These are phyloP conservation scores for Dianthus caryophyllus DNA, from an alignment of 148 eudicot species.

Conservation along the genomic window DNA sequence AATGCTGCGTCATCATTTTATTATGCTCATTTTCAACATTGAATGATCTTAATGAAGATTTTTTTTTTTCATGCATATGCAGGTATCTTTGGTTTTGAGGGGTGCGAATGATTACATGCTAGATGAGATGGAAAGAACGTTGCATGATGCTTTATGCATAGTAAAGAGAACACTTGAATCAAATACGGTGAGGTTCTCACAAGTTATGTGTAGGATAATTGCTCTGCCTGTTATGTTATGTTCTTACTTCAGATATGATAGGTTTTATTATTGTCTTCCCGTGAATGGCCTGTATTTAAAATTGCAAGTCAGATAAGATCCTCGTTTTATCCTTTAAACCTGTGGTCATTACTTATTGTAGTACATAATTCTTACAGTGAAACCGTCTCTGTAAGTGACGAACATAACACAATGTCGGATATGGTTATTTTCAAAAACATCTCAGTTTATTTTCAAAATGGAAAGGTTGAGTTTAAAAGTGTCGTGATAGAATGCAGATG, in stretches of 20 bases:
- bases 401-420: too few species aligned
- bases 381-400: too few species aligned
- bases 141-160: slow-evolving; percentile 94
- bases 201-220: not conserved
- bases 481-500: too few species aligned
- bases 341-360: not conserved
- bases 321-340: too few species aligned
- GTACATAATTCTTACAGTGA: not conserved
- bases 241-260: too few species aligned
- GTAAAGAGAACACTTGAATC: slow-evolving; percentile 97
- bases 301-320: not conserved
- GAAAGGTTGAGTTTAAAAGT: too few species aligned
- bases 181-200: slow-evolving; percentile 47
- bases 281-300: not conserved
- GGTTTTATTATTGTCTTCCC: not conserved
- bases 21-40: not conserved
- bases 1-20: not conserved
- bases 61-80: slow-evolving; percentile 17
- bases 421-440: too few species aligned
- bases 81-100: slow-evolving; percentile 86
- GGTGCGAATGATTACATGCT: slow-evolving; percentile 99
- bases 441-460: too few species aligned
- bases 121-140: slow-evolving; percentile 98
- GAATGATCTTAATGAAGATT: not conserved
- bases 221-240: too few species aligned